Evolutionary conservation across 768 basidiomycete species (phyloP).

Genomic region (Naematelia encephala): DNA sequence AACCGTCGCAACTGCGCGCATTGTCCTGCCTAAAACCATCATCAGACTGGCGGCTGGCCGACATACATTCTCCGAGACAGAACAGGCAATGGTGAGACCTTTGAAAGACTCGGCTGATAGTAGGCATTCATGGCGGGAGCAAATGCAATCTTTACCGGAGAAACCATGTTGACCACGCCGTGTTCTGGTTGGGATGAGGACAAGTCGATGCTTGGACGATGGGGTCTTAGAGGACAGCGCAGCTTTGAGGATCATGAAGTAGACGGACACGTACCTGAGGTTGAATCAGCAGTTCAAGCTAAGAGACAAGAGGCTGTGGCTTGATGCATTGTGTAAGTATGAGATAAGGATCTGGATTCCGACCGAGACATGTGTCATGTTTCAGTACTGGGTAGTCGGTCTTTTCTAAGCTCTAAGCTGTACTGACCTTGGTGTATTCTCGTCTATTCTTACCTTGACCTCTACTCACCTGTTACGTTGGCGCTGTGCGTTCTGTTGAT

Average conservation of each 20-base stretch:
- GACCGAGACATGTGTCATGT: neutral
- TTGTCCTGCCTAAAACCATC: constrained; percentile 86
- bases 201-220: constrained; percentile 86
- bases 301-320: neutral
- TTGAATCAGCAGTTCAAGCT: neutral
- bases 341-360: neutral
- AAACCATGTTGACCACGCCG: constrained; percentile 94
- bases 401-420: too few relatives aligned
- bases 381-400: too few relatives aligned
- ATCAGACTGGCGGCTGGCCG: constrained; percentile 93
- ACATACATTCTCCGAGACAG: constrained; percentile 79
- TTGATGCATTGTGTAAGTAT: constrained; percentile 1
- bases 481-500: neutral
- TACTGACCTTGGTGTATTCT: too few relatives aligned
- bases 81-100: constrained; percentile 79
- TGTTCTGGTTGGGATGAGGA: constrained; percentile 99
- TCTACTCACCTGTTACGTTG: neutral
- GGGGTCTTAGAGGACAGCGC: constrained; percentile 87
- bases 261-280: constrained; percentile 10
- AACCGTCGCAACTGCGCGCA: constrained; percentile 90
- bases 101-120: neutral
- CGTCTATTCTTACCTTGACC: neutral
- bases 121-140: constrained; percentile 88
- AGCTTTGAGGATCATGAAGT: constrained; percentile 70
- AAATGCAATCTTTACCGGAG: constrained; percentile 98